These are phyloP conservation scores for Aspergillus melleus DNA, from an alignment of 2,329 filamentous ascomycete genomes.

Conservation along the genomic window DNA sequence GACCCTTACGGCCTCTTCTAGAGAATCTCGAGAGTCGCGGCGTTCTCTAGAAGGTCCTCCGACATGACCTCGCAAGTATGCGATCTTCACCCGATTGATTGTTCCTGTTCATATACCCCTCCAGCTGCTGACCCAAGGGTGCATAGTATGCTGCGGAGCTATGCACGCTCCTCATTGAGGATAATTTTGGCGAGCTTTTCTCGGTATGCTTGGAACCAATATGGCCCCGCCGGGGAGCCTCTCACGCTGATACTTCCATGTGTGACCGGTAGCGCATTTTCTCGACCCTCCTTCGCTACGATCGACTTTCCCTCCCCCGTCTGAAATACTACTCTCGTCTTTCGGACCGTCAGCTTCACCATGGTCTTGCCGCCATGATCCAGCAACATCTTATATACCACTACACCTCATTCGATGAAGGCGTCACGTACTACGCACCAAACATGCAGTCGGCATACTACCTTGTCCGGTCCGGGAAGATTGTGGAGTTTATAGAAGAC, in stretches of 20 bases:
- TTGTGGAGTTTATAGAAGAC: slow-evolving; percentile 71
- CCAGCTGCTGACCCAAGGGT: slow-evolving; percentile 25
- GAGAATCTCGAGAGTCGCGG: slow-evolving; percentile 63
- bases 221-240: background rate
- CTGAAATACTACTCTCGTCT: slow-evolving; percentile 73
- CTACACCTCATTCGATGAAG: slow-evolving; percentile 62
- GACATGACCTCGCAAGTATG: slow-evolving; percentile 58
- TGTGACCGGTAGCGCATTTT: slow-evolving; percentile 71
- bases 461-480: slow-evolving; percentile 76
- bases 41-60: slow-evolving; percentile 68
- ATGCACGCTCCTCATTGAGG: slow-evolving; percentile 83
- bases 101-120: slow-evolving; percentile 20
- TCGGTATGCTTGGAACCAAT: slow-evolving; percentile 65
- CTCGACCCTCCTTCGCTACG: slow-evolving; percentile 72
- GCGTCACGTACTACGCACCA: slow-evolving; percentile 76
- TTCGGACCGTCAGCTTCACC: slow-evolving; percentile 71
- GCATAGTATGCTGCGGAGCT: slow-evolving; percentile 75
- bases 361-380: slow-evolving; percentile 79
- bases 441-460: slow-evolving; percentile 79
- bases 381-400: slow-evolving; percentile 86
- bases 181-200: slow-evolving; percentile 87
- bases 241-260: background rate
- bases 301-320: slow-evolving; percentile 70
- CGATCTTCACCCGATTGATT: slow-evolving; percentile 14
- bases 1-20: slow-evolving; percentile 71